Evolutionary conservation across 176 grass and related monocot species (phyloP).

Genomic region (sorghum (Sorghum bicolor)): DNA sequence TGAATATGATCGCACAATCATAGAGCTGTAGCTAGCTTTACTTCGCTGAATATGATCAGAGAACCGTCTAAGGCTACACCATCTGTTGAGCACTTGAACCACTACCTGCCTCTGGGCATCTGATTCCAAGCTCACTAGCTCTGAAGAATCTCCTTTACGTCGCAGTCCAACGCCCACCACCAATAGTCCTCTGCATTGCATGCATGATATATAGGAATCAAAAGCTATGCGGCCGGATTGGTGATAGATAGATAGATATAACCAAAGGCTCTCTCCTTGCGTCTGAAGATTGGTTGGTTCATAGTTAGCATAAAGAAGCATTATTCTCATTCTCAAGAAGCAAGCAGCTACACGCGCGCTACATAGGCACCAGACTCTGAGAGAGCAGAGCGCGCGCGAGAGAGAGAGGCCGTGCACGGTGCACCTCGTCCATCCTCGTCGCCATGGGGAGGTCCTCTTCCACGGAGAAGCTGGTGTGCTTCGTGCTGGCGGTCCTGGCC

Average conservation of each 20-base stretch:
- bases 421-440: neutral
- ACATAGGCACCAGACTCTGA: neutral
- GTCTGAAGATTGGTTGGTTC: conserved; percentile 32
- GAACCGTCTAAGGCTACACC: neutral
- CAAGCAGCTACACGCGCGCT: too few species aligned
- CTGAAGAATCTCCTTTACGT: conserved; percentile 51
- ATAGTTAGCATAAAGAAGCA: conserved; percentile 20
- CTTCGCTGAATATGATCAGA: neutral
- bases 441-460: conserved; percentile 63
- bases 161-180: neutral
- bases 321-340: neutral
- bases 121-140: conserved; percentile 50
- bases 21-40: neutral
- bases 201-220: conserved; percentile 26
- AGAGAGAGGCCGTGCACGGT: neutral
- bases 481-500: conserved; percentile 61
- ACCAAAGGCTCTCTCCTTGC: conserved; percentile 28
- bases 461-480: conserved; percentile 62
- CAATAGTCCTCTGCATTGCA: conserved; percentile 15
- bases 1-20: neutral
- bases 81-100: neutral
- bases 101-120: conserved; percentile 43
- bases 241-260: conserved; percentile 3
- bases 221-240: neutral
- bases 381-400: conserved; percentile 3